Conservation (phyloP, 495 filamentous ascomycete species). For the Podospora didyma region DNA sequence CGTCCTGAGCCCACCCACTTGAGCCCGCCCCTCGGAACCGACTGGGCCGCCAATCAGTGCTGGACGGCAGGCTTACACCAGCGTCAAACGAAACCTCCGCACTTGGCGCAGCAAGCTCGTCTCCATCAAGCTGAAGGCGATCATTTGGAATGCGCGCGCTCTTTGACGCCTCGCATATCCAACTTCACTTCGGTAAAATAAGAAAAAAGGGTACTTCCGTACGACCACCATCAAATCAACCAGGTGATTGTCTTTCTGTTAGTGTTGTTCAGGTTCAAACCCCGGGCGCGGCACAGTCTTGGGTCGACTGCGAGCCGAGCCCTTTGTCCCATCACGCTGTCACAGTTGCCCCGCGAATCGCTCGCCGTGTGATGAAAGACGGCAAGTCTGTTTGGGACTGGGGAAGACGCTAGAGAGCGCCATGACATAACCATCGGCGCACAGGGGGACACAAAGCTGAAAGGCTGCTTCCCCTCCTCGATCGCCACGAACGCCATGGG, state of each 20-base stretch:
- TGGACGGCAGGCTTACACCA: not conserved
- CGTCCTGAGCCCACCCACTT: no score
- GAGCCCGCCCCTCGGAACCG: not conserved
- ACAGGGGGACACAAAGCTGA: not conserved
- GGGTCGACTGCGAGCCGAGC: not conserved
- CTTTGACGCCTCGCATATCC: no score
- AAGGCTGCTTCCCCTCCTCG: not conserved
- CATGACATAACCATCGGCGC: not conserved
- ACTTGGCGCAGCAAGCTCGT: not conserved
- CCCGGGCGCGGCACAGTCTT: not conserved
- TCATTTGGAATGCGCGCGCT: no score
- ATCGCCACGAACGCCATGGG: no score
- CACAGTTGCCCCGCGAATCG: not conserved
- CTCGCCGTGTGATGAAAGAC: not conserved
- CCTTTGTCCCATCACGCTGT: not conserved
- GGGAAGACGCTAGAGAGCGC: not conserved
- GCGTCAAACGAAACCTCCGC: conserved; percentile 13
- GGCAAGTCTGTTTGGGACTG: not conserved
- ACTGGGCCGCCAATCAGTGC: not conserved
- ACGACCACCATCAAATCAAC: no score
- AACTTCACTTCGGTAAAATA: no score
- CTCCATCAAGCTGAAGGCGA: no score
- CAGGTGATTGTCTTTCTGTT: no score
- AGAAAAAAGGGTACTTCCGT: no score
- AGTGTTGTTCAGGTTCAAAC: not conserved